Conservation (phyloP, 1,139 yeast genomes). For the Candida dubliniensis region DNA sequence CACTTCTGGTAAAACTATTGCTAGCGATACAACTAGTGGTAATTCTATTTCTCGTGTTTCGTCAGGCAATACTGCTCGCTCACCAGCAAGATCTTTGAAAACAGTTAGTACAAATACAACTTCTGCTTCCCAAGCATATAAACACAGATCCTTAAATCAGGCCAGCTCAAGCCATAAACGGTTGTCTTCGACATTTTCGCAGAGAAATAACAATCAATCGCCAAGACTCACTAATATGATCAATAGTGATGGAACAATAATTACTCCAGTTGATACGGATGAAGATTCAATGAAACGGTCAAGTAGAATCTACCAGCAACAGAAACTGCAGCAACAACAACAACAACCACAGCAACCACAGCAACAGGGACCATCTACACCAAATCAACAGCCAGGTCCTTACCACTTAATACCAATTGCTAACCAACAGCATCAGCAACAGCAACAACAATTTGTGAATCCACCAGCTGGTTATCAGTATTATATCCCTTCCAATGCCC, state of each 20-base stretch:
- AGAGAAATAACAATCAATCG: constrained; percentile 29
- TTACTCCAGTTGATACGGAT: constrained; percentile 42
- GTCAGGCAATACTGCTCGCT: constrained; percentile 9
- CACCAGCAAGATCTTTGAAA: constrained; percentile 25
- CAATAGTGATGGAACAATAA: constrained; percentile 50
- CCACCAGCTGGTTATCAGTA: constrained; percentile 22
- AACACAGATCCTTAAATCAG: constrained; percentile 25
- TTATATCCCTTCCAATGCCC: constrained; percentile 21
- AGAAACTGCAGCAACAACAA: constrained; percentile 10
- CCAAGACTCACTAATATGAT: constrained; percentile 45
- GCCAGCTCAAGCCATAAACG: constrained; percentile 30
- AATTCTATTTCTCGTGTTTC: constrained; percentile 11
- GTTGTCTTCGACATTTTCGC: constrained; percentile 40
- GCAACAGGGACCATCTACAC: constrained; percentile 8
- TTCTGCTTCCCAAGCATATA: constrained; percentile 2
- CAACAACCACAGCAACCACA: constrained; percentile 11
- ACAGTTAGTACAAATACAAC: constrained; percentile 21
- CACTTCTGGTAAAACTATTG: constrained; percentile 1
- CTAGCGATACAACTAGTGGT: constrained; percentile 2
- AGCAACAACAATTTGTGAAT: constrained; percentile 6
- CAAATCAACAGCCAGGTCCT: constrained; percentile 13
- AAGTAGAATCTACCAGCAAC: constrained; percentile 8
- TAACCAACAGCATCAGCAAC: constrained; percentile 4
- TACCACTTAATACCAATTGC: constrained; percentile 17
- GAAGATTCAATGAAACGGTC: constrained; percentile 8